phyloP scores from a whole-genome alignment of 2,329 filamentous ascomycete species.

The Calonectria ilicicola region DNA sequence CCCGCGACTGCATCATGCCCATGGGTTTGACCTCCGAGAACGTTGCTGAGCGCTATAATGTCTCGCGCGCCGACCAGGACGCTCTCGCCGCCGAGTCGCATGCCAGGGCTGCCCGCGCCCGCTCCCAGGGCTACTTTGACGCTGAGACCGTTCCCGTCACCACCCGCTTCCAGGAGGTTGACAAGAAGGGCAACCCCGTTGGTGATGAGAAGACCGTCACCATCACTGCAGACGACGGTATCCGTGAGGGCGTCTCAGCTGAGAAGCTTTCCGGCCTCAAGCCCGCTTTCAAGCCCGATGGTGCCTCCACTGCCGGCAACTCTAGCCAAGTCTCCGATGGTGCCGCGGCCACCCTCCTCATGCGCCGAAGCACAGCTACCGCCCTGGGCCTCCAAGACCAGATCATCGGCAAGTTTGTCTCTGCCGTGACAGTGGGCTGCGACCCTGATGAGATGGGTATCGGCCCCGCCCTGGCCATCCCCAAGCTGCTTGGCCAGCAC shows the following conservation, averaged over 20 bases:
- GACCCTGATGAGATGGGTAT: constrained; percentile 94
- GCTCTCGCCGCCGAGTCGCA: constrained; percentile 83
- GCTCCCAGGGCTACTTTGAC: constrained; percentile 77
- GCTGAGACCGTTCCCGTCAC: constrained; percentile 84
- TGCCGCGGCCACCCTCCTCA: constrained; percentile 84
- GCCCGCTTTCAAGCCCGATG: constrained; percentile 83
- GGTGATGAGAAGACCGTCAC: constrained; percentile 72
- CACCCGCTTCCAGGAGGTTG: constrained; percentile 74
- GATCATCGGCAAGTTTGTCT: constrained; percentile 88
- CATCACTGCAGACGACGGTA: constrained; percentile 84
- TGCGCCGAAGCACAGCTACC: constrained; percentile 84
- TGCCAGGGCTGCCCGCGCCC: constrained; percentile 77
- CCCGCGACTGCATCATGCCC: constrained; percentile 89
- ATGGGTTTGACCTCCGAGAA: constrained; percentile 95
- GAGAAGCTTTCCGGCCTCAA: constrained; percentile 85
- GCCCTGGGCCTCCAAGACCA: constrained; percentile 75
- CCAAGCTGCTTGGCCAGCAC: constrained; percentile 78
- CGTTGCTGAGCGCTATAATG: constrained; percentile 81
- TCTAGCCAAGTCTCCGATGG: constrained; percentile 88
- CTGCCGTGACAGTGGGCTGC: constrained; percentile 81
- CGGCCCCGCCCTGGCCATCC: constrained; percentile 88
- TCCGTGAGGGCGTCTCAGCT: constrained; percentile 74
- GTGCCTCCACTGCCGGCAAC: constrained; percentile 88
- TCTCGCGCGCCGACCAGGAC: constrained; percentile 83
- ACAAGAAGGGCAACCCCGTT: constrained; percentile 69